Evolutionary conservation across 2,329 filamentous ascomycete species (phyloP), one percentile per base, ranked within the genome.

Genomic region (Endoconidiophora laricicola): DNA sequence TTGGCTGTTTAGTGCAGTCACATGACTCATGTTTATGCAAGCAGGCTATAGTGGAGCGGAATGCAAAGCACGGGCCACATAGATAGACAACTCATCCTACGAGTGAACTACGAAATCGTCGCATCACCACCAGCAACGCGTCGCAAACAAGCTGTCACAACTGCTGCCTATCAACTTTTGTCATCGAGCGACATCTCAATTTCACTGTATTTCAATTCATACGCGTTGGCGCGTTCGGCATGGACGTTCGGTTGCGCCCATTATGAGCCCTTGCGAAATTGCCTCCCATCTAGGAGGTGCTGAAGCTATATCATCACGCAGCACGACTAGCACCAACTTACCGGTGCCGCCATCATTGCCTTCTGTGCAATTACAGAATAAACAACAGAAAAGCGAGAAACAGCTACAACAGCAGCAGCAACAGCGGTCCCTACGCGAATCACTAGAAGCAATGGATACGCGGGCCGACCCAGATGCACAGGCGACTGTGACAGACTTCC

Each of bases 401-500:
- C 22, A 38, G n/a, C 12, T 42, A 42, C 26, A 20, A 16, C 39
- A n/a, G 42, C 38, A 26, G 7, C 38, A 38, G 9, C 16, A 43
- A 43, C 47, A 43, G 6, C 49, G 51, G 24, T 53, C 57, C 5
- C 42, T 58, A 20, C 45, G 52, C 40, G 56, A 63, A 55, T 57
- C 61, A 4, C 63, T 71, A 51, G 64, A 64, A 51, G 62, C 69
- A 1, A 66, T 75, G 54, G 66, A 68, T 52, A 65, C 72, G 60
- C 73, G 73, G 56, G 69, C 71, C 48, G 78, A 82, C 55, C 78
- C 78, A 4, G 79, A 83, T 65, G 76, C 76, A 23, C 77, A 81
- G 57, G 77, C 79, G 5, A 81, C 78, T n/a, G 73, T 81, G 16
- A 80, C 76, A 53, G 78, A 82, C 61, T 82, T 81, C 59, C 73